Base-by-base conservation (phyloP, 169 alveolate species). In the Theileria sp. region DNA sequence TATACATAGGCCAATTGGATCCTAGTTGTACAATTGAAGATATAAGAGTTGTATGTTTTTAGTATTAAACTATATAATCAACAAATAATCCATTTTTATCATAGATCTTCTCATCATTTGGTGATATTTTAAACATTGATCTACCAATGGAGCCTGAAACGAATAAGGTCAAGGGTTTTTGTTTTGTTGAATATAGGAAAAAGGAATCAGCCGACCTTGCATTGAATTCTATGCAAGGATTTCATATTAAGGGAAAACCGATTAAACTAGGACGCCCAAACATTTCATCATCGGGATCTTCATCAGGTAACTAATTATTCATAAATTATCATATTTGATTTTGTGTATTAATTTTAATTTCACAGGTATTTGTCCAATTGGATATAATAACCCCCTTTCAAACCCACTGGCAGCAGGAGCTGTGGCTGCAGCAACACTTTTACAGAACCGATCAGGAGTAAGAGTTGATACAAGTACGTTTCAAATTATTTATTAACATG, bases 131-230 rank as follows among this genome's bases (percentile, higher is more conserved):
- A 62, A 80, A 88, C 21, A 94, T 97, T 49, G 98, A 96, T 77
- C 81, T 97, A 25, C 97, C 93, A 69, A 87, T 82, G 77, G 98
- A 96, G 79, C 95, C 92, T 19, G 77, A 93, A 62, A 87, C 96
- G 36, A 96, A 97, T 30, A 92, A 91, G 78, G 87, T 93, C 62
- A 93, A 91, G 71, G 98, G 98, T 4, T 93, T 86, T 82, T 98
- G 97, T 34, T 91, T 94, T 75, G 87, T 97, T 1, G 92, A 87
- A 68, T 97, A 89, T 84, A 92, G 93, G 70, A 92, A 94, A 74
- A 92, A 95, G 8, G 94, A 94, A 44, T 97, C 96, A 74, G 99
- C 98, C 7, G 94, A 92, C 83, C 97, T 94, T 54, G 99, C 99
- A 49, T 91, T 96, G 85, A 89, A 90, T 61, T 95, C 94, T 50